Percentiles rank a stretch among this genome's conserved stretches.
Conservation (phyloP, 257 asterid species). For the Linaria vulgaris region DNA sequence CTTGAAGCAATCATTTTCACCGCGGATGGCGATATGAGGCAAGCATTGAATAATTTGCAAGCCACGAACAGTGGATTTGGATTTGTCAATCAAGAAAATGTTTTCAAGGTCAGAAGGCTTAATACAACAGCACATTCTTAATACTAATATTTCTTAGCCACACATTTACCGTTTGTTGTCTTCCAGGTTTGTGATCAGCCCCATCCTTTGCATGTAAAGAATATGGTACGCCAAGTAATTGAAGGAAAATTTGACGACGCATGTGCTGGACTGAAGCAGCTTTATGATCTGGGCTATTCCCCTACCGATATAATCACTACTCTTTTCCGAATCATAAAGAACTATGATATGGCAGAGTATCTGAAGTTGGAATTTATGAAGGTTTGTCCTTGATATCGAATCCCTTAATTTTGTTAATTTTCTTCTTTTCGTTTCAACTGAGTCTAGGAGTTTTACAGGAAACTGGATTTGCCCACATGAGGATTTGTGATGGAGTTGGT, state of each 20-base stretch:
- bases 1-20: conserved; percentile 97
- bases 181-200: conserved; percentile 97
- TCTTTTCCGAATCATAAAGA: conserved; percentile 85
- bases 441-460: conserved; percentile 42
- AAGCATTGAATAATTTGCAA: conserved; percentile 94
- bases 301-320: conserved; percentile 98
- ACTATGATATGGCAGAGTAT: conserved; percentile 91
- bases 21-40: conserved; percentile 99
- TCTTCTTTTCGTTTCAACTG: too few species aligned
- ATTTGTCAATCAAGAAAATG: conserved; percentile 93
- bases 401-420: background rate
- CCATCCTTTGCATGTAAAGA: conserved; percentile 94
- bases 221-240: conserved; percentile 76
- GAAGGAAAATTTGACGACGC: conserved; percentile 95
- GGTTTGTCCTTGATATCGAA: conserved; percentile 40
- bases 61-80: conserved; percentile 96
- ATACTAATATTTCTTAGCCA: conserved; percentile 7
- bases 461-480: conserved; percentile 97
- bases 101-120: conserved; percentile 70
- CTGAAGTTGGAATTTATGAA: conserved; percentile 90
- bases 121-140: conserved; percentile 10
- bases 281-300: conserved; percentile 90
- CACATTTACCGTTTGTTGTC: background rate
- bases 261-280: conserved; percentile 86
- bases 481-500: conserved; percentile 96